These are phyloP conservation scores for Blastosporella zonata DNA, from an alignment of 1,284 basidiomycete species.

Conservation along the genomic window DNA sequence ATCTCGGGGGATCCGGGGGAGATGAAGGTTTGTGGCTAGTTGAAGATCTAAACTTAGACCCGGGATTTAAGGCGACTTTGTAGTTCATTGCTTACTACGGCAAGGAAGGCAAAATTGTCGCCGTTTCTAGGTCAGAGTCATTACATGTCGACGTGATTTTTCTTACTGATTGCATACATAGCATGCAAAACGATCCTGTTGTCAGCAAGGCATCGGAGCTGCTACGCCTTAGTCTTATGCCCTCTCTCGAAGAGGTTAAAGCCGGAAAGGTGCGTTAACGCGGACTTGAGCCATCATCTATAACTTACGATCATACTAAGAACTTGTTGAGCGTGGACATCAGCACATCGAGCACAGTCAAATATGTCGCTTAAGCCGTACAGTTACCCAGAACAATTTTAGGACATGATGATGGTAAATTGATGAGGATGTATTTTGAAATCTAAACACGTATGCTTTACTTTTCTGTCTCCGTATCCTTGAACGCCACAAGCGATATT, in stretches of 20 bases:
- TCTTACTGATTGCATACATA: constrained; percentile 24
- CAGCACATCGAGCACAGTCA: constrained; percentile 23
- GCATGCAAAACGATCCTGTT: constrained; percentile 82
- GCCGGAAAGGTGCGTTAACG: constrained; percentile 50
- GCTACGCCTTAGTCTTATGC: constrained; percentile 79
- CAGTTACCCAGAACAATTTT: too few species aligned
- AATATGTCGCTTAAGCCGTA: constrained; percentile 15
- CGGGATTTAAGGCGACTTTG: neutral
- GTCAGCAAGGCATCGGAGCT: constrained; percentile 83
- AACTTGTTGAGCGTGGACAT: constrained; percentile 43
- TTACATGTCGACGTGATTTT: neutral
- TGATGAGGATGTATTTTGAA: too few species aligned
- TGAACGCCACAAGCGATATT: too few species aligned
- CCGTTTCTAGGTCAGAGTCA: constrained; percentile 64
- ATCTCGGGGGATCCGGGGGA: constrained; percentile 77
- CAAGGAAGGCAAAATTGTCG: constrained; percentile 74
- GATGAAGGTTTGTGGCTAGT: constrained; percentile 59
- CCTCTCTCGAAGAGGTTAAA: constrained; percentile 72
- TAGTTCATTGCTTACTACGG: constrained; percentile 88
- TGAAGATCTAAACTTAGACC: neutral
- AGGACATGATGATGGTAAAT: too few species aligned
- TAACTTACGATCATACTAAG: constrained; percentile 22
- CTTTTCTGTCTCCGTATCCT: too few species aligned
- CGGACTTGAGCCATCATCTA: neutral
- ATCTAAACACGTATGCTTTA: too few species aligned